These are phyloP conservation scores for Heliosperma pusillum DNA, from an alignment of 148 eudicot genomes.

Conservation along the genomic window DNA sequence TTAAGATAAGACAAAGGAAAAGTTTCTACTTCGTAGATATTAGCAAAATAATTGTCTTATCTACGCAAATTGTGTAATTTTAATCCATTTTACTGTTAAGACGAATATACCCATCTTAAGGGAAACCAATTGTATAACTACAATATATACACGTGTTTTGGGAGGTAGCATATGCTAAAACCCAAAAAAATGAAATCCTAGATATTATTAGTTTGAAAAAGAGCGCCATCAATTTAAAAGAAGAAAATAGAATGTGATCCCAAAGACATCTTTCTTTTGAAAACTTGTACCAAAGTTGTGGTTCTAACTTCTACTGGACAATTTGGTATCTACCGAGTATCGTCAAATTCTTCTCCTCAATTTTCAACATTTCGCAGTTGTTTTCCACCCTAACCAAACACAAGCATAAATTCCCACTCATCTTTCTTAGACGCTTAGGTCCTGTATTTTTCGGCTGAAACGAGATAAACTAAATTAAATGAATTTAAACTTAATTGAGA, in stretches of 20 bases:
- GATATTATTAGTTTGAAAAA: neutral
- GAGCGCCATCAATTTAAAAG: neutral
- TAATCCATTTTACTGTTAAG: no score
- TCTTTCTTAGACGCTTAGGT: no score
- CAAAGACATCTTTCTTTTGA: slow-evolving; percentile 27
- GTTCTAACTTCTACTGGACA: slow-evolving; percentile 18
- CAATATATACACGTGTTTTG: neutral
- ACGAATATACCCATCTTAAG: no score
- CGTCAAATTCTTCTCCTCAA: neutral
- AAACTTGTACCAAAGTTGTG: slow-evolving; percentile 23
- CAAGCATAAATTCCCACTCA: slow-evolving; percentile 20
- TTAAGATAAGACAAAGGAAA: no score
- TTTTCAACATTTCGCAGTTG: slow-evolving; percentile 21
- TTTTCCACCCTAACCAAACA: slow-evolving; percentile 14
- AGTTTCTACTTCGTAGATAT: no score
- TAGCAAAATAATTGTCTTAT: no score
- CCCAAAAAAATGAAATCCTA: neutral
- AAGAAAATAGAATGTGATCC: slow-evolving; percentile 26
- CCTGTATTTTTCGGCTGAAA: no score
- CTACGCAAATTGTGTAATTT: no score
- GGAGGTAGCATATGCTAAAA: neutral
- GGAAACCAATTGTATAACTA: no score
- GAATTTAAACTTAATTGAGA: no score
- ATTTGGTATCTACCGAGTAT: neutral
- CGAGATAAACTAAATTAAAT: no score